Evolutionary conservation across 257 asterid genomes (phyloP).

Genomic region (Solanum raphanifolium): DNA sequence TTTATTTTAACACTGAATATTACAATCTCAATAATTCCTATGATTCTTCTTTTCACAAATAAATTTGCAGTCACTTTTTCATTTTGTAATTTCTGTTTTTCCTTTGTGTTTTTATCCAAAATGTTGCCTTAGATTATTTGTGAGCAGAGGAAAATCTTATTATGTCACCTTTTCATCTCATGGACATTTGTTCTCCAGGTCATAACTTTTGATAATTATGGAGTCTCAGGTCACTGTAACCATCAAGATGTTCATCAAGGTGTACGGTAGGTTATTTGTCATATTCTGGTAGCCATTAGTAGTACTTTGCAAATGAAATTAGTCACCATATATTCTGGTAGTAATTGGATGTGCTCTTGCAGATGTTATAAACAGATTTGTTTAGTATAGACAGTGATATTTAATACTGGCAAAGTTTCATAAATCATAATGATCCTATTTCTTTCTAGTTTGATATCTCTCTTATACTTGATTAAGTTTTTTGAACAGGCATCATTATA

Average conservation of each 20-base stretch:
- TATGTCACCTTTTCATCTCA: background rate
- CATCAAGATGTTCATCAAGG: slow-evolving; percentile 56
- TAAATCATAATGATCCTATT: background rate
- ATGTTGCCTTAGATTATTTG: background rate
- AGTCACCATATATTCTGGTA: background rate
- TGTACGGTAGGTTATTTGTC: slow-evolving; percentile 44
- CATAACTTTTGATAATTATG: slow-evolving; percentile 67
- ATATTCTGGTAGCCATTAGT: background rate
- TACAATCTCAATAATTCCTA: background rate
- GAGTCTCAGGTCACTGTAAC: slow-evolving; percentile 91
- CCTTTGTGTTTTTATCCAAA: background rate
- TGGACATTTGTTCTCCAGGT: slow-evolving; percentile 29
- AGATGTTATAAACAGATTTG: background rate
- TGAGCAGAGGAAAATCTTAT: background rate
- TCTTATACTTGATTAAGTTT: background rate
- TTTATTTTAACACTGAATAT: background rate
- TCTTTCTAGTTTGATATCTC: background rate
- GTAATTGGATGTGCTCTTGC: background rate
- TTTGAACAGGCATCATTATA: background rate
- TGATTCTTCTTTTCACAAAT: background rate
- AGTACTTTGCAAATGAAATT: background rate
- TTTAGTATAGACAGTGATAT: background rate
- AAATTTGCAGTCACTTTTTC: background rate
- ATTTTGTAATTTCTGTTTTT: background rate
- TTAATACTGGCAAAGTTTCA: background rate